Base-by-base conservation (phyloP, 345 rosid species). In the Euphorbia peplus region DNA sequence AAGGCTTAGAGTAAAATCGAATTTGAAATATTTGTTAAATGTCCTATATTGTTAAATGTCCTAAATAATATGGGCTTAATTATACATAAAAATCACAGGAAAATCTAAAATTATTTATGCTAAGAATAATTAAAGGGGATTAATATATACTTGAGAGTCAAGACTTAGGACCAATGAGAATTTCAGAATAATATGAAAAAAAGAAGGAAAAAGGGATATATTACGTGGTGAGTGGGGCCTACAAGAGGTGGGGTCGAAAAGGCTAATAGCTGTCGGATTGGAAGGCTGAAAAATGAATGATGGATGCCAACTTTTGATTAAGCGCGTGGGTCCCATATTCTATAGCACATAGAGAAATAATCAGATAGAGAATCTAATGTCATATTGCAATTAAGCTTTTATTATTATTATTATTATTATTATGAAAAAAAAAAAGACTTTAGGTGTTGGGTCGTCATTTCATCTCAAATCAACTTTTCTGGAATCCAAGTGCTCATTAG, bases 251-350 rank as follows among this genome's bases (percentile, higher is more conserved):
- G 81, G 82, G 79, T 54, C 82, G 26, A 9, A 70, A 84, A 63
- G 83, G 84, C 78, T 80, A 84, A 77, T 77, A 75, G 64, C 75
- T 81, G 88, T 84, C 82, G 80, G 80, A 67, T 65, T 50, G 64
- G 64, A 64, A 59, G 61, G 70, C 62, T 16, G 12, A 8, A 50
- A 62, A 41, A 63, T 4, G 35, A 39, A 60, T 78, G 74, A 74
- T 78, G 77, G 79, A 73, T 81, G 78, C 81, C 83, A 75, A 78
- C 76, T 80, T 79, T 70, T 50, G 41, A 21, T 56, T 56, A 72
- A 52, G 62, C 79, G 85, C 19, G 84, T 84, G 87, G 88, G 85
- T 70, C 28, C 86, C 70, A 42, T 18, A 3, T 58, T 59, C 15
- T 21, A 42, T 13, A 1, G 11, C 12, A 15, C 50, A 44, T 13